Base-by-base conservation (phyloP, 345 rosid species). In the Hibiscus syriacus region DNA sequence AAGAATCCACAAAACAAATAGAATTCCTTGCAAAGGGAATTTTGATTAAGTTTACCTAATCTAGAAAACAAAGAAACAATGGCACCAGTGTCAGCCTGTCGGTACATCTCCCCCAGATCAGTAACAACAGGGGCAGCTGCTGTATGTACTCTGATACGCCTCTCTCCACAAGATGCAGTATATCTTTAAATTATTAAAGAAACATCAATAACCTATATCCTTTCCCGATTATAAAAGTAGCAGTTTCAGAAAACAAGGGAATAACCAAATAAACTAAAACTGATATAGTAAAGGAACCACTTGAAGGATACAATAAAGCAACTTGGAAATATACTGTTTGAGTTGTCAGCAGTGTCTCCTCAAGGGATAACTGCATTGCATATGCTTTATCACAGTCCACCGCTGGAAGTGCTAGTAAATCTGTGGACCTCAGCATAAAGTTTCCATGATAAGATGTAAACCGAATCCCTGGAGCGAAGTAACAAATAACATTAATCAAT, bases 301-400 rank as follows among this genome's bases (percentile, higher is more conserved):
- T 50, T 17, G 29, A 84, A 94, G 99, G 99, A 95, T 95, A 92
- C 99, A 95, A 84, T 77, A 95, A 76, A 53, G 96, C 99, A 55
- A 92, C 99, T 90, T 95, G 99, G 79, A 95, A 95, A 78, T 87
- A 95, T 55, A 92, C 91, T n/a, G 89, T 90, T 72, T 77, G 96
- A 68, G 82, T 90, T 48, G 92, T 90, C 71, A 95, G 85, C 72
- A 95, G 75, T n/a, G 99, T 84, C 78, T 95, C 99, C 77, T 95
- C 99, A 34, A 92, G 87, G 67, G 90, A 77, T 56, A 92, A 79
- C 80, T 92, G 96, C 97, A 90, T 86, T 27, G 92, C 99, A 80
- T 87, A 95, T 73, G 98, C 99, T 83, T 95, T 95, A 76, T 95
- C 99, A 77, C 99, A 95, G 76, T 95, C 99, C 59, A 92, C 94